phyloP scores from a whole-genome alignment of 352 stramenopile genomes.

The Globisporangium spiculum region DNA sequence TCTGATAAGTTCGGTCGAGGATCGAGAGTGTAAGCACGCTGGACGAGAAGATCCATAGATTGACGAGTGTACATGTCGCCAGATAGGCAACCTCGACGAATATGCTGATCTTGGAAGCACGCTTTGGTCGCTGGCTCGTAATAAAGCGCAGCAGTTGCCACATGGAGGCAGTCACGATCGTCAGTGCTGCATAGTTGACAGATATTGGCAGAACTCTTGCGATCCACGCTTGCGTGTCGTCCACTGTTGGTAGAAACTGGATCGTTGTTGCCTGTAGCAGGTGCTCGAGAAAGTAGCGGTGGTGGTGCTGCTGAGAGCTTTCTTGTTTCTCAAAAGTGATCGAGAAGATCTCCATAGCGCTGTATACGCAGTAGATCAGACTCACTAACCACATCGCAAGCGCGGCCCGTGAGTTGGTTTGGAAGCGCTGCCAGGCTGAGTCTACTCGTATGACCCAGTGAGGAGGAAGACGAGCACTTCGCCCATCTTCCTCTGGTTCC shows the following conservation, averaged over 20 bases:
- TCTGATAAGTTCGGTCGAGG: no score
- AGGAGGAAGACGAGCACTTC: not conserved
- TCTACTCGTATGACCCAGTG: not conserved
- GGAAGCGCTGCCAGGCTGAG: no score
- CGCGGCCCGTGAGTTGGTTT: no score
- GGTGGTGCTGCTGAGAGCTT: no score
- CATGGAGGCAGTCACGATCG: conserved; percentile 17
- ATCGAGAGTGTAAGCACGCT: conserved; percentile 14
- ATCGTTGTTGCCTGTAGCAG: no score
- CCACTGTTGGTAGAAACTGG: no score
- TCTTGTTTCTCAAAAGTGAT: no score
- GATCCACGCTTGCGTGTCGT: conserved; percentile 43
- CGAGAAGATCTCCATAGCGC: no score
- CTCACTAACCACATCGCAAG: no score
- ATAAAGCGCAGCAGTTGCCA: conserved; percentile 29
- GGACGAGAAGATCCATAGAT: conserved; percentile 34
- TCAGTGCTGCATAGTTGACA: conserved; percentile 16
- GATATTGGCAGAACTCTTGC: conserved; percentile 28
- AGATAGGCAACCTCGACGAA: conserved; percentile 27
- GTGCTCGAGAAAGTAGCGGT: no score
- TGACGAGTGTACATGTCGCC: conserved; percentile 20
- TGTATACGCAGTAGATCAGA: no score
- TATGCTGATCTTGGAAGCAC: not conserved
- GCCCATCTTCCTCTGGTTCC: not conserved
- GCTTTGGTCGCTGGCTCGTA: not conserved